Base-by-base conservation (phyloP, 768 basidiomycete species). In the Hirschioporus abietinus region DNA sequence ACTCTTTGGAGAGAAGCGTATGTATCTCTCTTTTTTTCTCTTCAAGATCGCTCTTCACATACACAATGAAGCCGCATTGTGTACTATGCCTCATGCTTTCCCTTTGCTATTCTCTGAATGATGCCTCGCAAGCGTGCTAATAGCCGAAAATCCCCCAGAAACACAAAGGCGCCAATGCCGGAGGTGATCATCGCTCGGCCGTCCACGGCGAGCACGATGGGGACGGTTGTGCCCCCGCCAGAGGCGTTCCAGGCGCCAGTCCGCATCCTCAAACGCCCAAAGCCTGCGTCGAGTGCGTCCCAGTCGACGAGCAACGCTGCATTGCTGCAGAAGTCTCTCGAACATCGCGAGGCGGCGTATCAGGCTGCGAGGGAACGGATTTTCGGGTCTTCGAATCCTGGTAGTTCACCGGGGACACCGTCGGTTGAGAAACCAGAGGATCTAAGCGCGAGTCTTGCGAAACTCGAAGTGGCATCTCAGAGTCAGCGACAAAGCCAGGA, bases 1-100 rank as follows among this genome's bases (percentile, higher is more conserved):
- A 81, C 78, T 65, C 78, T 91, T 64, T 92, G 90, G 90, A 83
- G 87, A 67, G 81, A 85, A 70, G 90, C 90, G 90, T 91, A 73
- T 77, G 89, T 81, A 35, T 24, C n/a, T 18, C 66, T 60, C 68
- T 42, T 24, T 67, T 36, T 20, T 20, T 62, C 58, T 6, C 30
- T 30, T 30, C 30, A 30, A 30, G 30, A 30, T 30, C 30, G 59
- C 25, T 42, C 15, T 69, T 61, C 61, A 1, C 24, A 18, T 64
- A 63, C 34, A 62, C 20, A 67, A 69, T 64, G 68, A 69, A 66
- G 69, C 68, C 65, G 65, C 58, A 62, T 65, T 68, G 71, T 59
- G 66, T 35, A 67, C 65, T 63, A 63, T 63, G 20, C 23, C 30
- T 23, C 63, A 25, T 61, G 30, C 65, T 42, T 17, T 30, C 8